Evolutionary conservation across 805 yeast species (phyloP), one percentile per base, ranked within the genome.

Genomic region (Lipomyces anomalus): DNA sequence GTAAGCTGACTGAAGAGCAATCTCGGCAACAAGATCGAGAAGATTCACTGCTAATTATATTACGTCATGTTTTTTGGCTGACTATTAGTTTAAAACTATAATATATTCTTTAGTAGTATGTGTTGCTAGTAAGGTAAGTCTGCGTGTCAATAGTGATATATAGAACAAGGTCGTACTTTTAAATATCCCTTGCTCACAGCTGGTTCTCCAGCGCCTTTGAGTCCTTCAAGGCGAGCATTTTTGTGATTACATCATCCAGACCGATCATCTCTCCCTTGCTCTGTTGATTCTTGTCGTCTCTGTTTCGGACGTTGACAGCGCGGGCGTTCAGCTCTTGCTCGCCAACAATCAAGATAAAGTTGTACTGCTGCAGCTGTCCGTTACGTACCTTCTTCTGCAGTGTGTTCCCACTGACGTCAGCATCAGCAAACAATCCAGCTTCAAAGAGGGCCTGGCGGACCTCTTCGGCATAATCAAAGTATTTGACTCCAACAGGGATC

Each of bases 361-460:
- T 92, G 73, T 88, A 92, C 69, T 84, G 88, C 71, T 82, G 80
- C 64, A 90, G 64, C 76, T 92, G 97, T 61, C 97, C 98, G 59
- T 78, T 84, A 78, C 98, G 87, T 51, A 92, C 88, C 82, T 92
- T 92, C 90, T 92, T 92, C 68, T 85, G 95, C 68, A 92, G 76
- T 45, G 99, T 92, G 76, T 92, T 90, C 71, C 96, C 97, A 41
- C 89, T 76, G 48, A 87, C 69, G 65, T 92, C 99, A 48, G 79
- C 95, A 63, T 92, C 99, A 35, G 95, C 92, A 62, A 77, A 87
- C 75, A 90, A 84, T 24, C 88, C 90, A 56, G 79, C 79, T 47
- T 70, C 73, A 44, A 53, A 58, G 63, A 83, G 81, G 64, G 82
- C 72, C 35, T 40, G 9, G 61, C 81, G 80, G 55, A 92, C 84